Conservation (phyloP, 1,284 basidiomycete genomes). For the Malassezia globosa region DNA sequence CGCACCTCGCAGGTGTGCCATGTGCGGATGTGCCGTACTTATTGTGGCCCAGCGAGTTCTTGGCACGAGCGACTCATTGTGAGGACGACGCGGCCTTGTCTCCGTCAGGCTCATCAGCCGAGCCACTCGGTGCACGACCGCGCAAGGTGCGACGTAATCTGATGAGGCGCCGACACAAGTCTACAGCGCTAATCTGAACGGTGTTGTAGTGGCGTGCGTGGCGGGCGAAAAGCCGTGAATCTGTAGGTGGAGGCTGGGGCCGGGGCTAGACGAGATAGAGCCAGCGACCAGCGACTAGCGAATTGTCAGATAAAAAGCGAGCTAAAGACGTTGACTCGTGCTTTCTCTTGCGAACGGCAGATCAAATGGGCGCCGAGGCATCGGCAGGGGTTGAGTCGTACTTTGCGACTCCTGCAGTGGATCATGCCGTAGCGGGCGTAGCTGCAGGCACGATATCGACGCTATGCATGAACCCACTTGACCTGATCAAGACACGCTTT, state of each 20-base stretch:
- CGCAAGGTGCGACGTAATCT: constrained; percentile 70
- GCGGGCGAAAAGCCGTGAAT: background rate
- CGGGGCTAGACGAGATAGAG: no score
- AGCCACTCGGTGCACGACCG: constrained; percentile 56
- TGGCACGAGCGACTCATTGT: constrained; percentile 12
- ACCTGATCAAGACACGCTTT: constrained; percentile 87
- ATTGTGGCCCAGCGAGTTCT: constrained; percentile 55
- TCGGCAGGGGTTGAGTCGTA: constrained; percentile 20
- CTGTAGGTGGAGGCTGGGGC: background rate
- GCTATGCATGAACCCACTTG: constrained; percentile 92
- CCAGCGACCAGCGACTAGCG: no score
- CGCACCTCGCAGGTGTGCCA: constrained; percentile 54
- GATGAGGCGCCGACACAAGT: constrained; percentile 54
- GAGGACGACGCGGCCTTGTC: background rate
- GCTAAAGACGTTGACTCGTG: no score
- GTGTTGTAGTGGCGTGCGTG: background rate
- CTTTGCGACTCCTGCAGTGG: constrained; percentile 50
- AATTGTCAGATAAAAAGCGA: no score
- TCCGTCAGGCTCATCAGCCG: background rate
- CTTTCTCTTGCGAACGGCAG: no score
- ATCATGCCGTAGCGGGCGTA: constrained; percentile 87
- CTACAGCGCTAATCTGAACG: background rate
- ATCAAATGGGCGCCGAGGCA: no score
- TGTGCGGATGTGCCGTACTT: constrained; percentile 65
- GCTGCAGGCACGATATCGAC: constrained; percentile 85